Base-by-base conservation (phyloP, 2,329 filamentous ascomycete genomes). In the Macrophomina phaseolina region DNA sequence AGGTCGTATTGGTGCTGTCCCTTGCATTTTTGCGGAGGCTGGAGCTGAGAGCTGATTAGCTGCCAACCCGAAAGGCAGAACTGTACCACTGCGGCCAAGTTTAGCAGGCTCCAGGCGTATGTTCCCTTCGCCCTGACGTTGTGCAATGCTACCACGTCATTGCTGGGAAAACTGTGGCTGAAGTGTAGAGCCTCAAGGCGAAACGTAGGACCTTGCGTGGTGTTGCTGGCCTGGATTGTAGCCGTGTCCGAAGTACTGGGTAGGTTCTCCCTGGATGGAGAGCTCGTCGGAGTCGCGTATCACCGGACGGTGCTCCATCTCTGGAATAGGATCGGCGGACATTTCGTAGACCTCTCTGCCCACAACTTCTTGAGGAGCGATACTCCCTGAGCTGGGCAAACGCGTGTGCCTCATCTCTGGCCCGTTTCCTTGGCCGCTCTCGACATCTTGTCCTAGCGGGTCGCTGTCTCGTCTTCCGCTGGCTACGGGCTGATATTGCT, bases 31-130 rank as follows among this genome's bases (percentile, higher is more conserved):
- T 23, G 5, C 42, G 42, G n/a, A 12, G 56, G 11, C 8, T 12
- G 32, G 40, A 32, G 56, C 56, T 48, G 56, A 12, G 28, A 61
- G 56, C 40, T 48, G 56, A 61, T 61, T 61, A 61, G 42, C 12
- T 18, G 5, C 1, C 23, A 5, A 40, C 30, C 16, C 16, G 11
- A 14, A 30, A 62, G 58, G 58, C 58, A 62, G n/a, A 45, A 14
- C 45, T 16, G 58, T 49, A 9, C 56, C 11, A 45, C 55, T n/a
- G 23, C 40, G 14, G 3, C 56, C 42, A 61, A 48, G 42, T 61
- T 48, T 46, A 61, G 56, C 36, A 48, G 14, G 6, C 9, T 32
- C 23, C 40, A 32, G 3, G 11, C 40, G 4, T 32, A 28, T 34
- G 4, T 30, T 28, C 38, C 36, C 16, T 62, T 28, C 36, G 42